Evolutionary conservation across 495 filamentous ascomycete species (phyloP), one percentile per base, ranked within the genome.

Genomic region (Cercophora sp.): DNA sequence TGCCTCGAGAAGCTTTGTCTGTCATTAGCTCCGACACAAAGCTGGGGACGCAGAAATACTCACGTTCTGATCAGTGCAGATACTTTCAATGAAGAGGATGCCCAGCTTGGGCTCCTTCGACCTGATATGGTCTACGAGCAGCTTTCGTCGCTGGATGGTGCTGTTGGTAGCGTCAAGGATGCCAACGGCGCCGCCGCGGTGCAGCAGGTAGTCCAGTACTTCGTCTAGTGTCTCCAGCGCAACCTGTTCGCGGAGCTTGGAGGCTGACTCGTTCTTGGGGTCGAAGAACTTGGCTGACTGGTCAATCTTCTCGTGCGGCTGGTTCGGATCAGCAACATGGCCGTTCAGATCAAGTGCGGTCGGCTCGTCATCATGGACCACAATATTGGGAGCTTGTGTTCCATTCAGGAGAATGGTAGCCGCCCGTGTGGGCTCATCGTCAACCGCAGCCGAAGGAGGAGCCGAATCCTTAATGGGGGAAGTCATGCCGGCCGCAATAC

Each of bases 161-260:
- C 91, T 96, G 71, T 98, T 98, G 2, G 93, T 98, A 8, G 92
- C 92, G 73, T 97, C 92, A 15, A 96, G 80, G 54, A 97, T 96
- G n/a, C 93, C 93, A n/a, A 98, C 86, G 43, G 89, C 90, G 35
- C 93, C 93, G 16, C 85, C 86, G 46, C 84, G 71, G 20, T 85
- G 75, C 27, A 98, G 71, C 31, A 98, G 81, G 62, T 91, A 98
- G 36, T 96, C 83, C 32, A 98, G 70, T 16, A 96, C 72, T 60
- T 98, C 93, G 57, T 98, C 89, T 11, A 97, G 74, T 2, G 93
- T 96, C 54, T 91, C 88, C 56, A 96, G 78, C 1, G 93, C 93
- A 16, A 94, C 87, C 61, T 94, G 88, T 64, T 98, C 93, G 54
- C 93, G 81, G 18, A 98, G 72, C 62, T 83, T 84, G 20, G 90